phyloP scores from a whole-genome alignment of 495 filamentous ascomycete species.

The Aspergillus biplanus region DNA sequence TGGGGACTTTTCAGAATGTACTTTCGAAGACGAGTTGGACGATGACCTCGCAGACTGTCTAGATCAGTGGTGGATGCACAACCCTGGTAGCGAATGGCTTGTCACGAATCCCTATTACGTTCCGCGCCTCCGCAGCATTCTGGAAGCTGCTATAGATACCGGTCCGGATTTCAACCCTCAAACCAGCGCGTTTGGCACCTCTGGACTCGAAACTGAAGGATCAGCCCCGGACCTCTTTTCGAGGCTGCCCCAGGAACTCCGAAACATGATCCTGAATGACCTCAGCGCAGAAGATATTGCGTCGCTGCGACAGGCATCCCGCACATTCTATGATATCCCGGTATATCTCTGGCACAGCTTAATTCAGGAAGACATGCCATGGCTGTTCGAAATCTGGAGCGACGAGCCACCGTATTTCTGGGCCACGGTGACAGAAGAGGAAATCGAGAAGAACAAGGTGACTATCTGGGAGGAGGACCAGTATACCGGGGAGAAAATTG shows the following conservation, averaged over 20 bases:
- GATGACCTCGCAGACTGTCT: not conserved
- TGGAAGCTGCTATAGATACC: not conserved
- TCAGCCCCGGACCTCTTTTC: not conserved
- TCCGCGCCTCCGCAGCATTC: not conserved
- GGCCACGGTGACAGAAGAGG: slow-evolving; percentile 5
- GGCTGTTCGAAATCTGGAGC: slow-evolving; percentile 9
- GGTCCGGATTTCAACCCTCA: not conserved
- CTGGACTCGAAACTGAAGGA: not conserved
- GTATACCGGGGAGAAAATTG: not conserved
- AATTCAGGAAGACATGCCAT: slow-evolving; percentile 10
- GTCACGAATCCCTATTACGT: slow-evolving; percentile 8
- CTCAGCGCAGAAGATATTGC: not conserved
- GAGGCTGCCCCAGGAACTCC: not conserved
- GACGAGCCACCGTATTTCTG: slow-evolving; percentile 14
- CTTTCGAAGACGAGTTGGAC: not conserved
- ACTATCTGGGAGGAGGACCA: not conserved
- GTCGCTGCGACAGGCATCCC: not conserved
- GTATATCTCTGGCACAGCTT: not conserved
- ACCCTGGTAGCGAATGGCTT: not conserved
- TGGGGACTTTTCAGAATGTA: not conserved
- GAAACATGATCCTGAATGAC: not conserved
- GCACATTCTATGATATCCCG: not conserved
- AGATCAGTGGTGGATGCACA: no score
- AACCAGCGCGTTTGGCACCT: not conserved
- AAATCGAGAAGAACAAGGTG: not conserved